Conservation (phyloP, 139 green algal species). For the Closterium sp. region DNA sequence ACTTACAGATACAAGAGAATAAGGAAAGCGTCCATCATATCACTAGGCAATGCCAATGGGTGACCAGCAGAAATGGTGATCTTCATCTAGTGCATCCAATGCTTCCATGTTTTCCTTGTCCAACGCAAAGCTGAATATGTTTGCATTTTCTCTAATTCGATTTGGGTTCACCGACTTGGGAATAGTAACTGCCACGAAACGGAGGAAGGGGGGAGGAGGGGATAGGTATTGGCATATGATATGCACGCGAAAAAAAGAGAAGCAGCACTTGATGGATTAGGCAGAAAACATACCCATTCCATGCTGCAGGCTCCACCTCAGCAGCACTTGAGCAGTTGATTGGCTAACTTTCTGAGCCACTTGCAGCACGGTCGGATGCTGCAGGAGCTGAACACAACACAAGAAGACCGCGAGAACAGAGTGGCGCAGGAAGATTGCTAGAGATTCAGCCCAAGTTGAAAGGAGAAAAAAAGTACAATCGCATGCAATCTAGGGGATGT, state of each 20-base stretch:
- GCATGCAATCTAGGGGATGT: too few relatives aligned
- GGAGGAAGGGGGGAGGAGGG: too few relatives aligned
- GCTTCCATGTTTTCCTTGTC: not conserved
- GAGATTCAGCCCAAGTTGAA: too few relatives aligned
- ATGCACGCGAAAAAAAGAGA: too few relatives aligned
- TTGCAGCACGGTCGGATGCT: not conserved
- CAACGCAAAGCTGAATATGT: not conserved
- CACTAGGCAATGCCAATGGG: not conserved
- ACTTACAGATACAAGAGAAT: not conserved
- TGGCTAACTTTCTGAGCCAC: not conserved
- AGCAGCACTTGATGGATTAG: too few relatives aligned
- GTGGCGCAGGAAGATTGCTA: not conserved
- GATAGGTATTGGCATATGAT: too few relatives aligned
- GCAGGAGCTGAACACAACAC: conserved; percentile 1
- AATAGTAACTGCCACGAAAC: not conserved
- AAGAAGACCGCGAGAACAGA: not conserved
- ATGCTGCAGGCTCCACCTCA: conserved; percentile 21
- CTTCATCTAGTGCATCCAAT: conserved; percentile 4
- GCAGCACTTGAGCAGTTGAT: conserved; percentile 19
- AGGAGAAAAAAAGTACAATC: not conserved
- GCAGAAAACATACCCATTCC: conserved; percentile 25
- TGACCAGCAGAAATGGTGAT: conserved; percentile 28
- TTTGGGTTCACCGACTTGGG: not conserved
- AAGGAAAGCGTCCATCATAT: not conserved
- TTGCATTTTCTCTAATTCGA: conserved; percentile 10